Percentiles rank a stretch among this genome's conserved stretches.
Evolutionary conservation across 1,284 basidiomycete species (phyloP).

Genomic region (Exobasidium rhododendri): DNA sequence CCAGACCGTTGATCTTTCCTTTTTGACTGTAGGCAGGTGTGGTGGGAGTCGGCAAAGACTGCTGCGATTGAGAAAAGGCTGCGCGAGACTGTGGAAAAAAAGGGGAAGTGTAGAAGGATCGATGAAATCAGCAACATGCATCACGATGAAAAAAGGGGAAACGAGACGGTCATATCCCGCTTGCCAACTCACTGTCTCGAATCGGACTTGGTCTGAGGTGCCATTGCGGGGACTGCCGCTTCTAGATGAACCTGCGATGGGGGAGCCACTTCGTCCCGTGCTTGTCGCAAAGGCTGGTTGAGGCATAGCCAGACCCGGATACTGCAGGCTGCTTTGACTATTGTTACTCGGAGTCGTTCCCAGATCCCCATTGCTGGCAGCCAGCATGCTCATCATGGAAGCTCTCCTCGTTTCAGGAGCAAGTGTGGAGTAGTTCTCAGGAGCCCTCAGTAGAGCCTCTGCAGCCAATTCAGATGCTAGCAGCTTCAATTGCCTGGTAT

Average conservation of each 20-base stretch:
- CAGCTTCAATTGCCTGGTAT: constrained; percentile 41
- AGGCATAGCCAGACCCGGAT: constrained; percentile 1
- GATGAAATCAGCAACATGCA: background rate
- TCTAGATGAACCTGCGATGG: background rate
- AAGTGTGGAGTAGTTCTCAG: background rate
- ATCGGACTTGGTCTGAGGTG: background rate
- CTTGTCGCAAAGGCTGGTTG: constrained; percentile 10
- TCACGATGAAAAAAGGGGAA: background rate
- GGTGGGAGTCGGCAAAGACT: background rate
- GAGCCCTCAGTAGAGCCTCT: constrained; percentile 17
- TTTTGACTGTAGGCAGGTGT: constrained; percentile 14
- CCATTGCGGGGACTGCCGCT: constrained; percentile 5
- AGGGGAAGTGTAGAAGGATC: background rate
- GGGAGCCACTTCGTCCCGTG: background rate
- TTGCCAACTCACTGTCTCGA: constrained; percentile 4
- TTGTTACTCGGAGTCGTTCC: constrained; percentile 6
- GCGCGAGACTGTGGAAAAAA: background rate
- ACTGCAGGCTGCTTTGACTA: constrained; percentile 1
- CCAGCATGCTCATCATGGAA: constrained; percentile 15
- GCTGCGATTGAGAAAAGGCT: constrained; percentile 4
- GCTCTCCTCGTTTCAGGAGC: constrained; percentile 6
- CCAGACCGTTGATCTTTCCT: constrained; percentile 12
- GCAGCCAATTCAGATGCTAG: constrained; percentile 40
- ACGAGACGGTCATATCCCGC: too few species aligned
- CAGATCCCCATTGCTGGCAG: background rate